phyloP scores from a whole-genome alignment of 495 filamentous ascomycete species.

The Hypoxylon perforatum region DNA sequence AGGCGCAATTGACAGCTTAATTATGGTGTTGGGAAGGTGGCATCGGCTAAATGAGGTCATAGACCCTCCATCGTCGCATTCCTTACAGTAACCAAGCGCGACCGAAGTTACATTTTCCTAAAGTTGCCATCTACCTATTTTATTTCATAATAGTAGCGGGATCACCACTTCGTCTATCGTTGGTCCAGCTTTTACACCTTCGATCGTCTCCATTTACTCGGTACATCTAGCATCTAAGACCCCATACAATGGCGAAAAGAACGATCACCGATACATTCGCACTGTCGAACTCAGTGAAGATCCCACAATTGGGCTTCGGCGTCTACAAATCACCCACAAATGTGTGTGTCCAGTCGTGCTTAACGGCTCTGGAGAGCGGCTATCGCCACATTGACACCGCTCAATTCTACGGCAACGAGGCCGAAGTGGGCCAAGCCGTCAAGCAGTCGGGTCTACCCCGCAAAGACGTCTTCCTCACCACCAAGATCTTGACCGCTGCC shows the following conservation, averaged over 20 bases:
- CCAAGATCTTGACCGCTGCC: constrained; percentile 70
- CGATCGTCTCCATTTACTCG: no score
- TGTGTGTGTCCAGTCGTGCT: constrained; percentile 64
- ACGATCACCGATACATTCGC: constrained; percentile 60
- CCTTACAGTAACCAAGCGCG: no score
- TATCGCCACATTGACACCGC: constrained; percentile 82
- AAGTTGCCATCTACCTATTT: no score
- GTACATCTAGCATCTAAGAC: not conserved
- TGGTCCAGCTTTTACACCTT: no score
- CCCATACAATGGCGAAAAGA: not conserved
- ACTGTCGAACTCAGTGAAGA: constrained; percentile 66
- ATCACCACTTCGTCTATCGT: no score
- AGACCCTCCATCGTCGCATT: no score
- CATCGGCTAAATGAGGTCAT: no score
- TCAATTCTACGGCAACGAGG: constrained; percentile 76
- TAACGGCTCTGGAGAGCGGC: constrained; percentile 67
- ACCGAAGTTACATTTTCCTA: no score
- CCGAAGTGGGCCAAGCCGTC: constrained; percentile 71
- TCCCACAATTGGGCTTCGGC: constrained; percentile 79
- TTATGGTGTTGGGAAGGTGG: no score
- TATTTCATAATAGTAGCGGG: no score
- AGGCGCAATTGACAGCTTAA: no score
- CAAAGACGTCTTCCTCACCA: constrained; percentile 71
- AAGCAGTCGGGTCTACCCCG: constrained; percentile 64
- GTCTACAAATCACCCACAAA: constrained; percentile 69